Percentiles rank a stretch among this genome's conserved stretches.
Evolutionary conservation across 140 eudicot species (phyloP).

Genomic region (Ambrosia hybrid): DNA sequence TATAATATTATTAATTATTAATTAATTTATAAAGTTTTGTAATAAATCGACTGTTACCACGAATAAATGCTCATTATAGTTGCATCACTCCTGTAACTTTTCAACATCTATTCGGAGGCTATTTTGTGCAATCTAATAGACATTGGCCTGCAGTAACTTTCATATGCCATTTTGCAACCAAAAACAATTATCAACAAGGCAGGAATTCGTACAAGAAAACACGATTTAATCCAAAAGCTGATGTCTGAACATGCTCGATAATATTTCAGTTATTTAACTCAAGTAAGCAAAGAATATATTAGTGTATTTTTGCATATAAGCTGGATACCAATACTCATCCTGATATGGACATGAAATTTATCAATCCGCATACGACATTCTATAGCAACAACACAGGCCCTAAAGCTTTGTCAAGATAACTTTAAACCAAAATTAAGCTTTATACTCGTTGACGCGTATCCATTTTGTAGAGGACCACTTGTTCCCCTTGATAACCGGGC

Average conservation of each 20-base stretch:
- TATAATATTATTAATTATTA: too few species aligned
- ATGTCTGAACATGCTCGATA: not conserved
- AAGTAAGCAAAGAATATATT: not conserved
- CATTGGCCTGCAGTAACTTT: not conserved
- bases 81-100: not conserved
- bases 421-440: constrained; percentile 31
- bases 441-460: constrained; percentile 78
- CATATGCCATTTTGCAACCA: not conserved
- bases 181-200: not conserved
- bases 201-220: not conserved
- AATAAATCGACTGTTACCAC: too few species aligned
- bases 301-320: constrained; percentile 16
- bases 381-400: constrained; percentile 2
- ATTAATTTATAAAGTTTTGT: too few species aligned
- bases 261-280: not conserved
- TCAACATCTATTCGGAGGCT: not conserved
- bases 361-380: constrained; percentile 12
- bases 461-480: constrained; percentile 95
- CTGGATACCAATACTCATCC: not conserved
- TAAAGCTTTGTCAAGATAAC: constrained; percentile 25
- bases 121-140: not conserved
- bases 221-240: not conserved
- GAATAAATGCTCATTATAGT: too few species aligned
- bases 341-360: not conserved
- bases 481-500: constrained; percentile 88